Evolutionary conservation across 441 rosid genomes (phyloP), one percentile per base, ranked within the genome.

Genomic region (Populus hybrid): DNA sequence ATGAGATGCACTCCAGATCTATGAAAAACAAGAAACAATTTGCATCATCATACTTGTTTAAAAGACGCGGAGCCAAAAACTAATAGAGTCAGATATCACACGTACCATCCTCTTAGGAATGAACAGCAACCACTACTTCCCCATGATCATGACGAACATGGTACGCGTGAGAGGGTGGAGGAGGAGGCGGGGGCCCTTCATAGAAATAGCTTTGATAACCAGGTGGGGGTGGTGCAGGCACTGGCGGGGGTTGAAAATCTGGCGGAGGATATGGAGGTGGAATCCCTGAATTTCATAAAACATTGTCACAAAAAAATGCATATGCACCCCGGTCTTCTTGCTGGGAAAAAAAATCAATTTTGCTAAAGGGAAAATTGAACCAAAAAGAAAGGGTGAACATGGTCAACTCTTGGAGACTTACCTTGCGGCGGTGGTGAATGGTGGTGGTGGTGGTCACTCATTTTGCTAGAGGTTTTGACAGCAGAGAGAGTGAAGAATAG

Each of bases 81-180:
- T 35, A 35, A 35, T 5, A 35, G 38, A 35, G 63, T 5, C 21
- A 57, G 63, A 57, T 21, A 57, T 14, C 16, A 12, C 63, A 75
- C 87, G 26, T 84, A 87, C 92, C 89, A 87, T n/a, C 85, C 88
- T 26, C 32, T 81, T 2, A 89, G 77, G 74, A 79, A 80, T 23
- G 86, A 83, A 18, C 24, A 63, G 80, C 87, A 84, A 14, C 87
- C 84, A 21, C 9, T 11, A 72, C 74, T 71, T 54, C 76, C 80
- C 9, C 67, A 2, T 40, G 76, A 24, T 67, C 11, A 16, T 40
- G 76, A 28, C 66, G 16, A 16, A 72, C 67, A 16, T 73, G 38
- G 23, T 4, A 69, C 14, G 50, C 75, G 9, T 80, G 75, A 2
- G 83, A 79, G 0, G 82, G 81, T 1, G 76, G 80, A 2, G 69